Evolutionary conservation across 2,329 filamentous ascomycete species (phyloP).

Genomic region (Stenocarpella maydis): DNA sequence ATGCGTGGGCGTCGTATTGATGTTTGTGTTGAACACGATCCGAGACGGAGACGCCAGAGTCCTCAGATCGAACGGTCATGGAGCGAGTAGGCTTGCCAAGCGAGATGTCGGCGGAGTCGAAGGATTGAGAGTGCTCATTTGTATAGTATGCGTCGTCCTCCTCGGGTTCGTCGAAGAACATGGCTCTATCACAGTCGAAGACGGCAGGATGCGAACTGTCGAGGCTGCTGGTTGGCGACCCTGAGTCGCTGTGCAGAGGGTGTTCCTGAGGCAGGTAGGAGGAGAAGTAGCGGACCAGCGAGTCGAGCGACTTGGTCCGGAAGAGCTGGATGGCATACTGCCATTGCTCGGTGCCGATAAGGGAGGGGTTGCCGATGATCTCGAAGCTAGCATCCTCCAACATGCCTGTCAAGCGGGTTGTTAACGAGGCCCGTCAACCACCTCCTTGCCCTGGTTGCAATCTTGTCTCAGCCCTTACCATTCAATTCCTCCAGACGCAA

Average conservation of each 20-base stretch:
- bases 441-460: neutral
- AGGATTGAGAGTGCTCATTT: slow-evolving; percentile 51
- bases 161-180: slow-evolving; percentile 55
- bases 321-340: slow-evolving; percentile 66
- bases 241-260: slow-evolving; percentile 50
- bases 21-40: slow-evolving; percentile 47
- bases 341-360: slow-evolving; percentile 68
- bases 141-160: slow-evolving; percentile 45
- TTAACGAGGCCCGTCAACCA: slow-evolving; percentile 13
- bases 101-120: slow-evolving; percentile 41
- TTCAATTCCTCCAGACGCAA: slow-evolving; percentile 64
- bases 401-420: slow-evolving; percentile 44
- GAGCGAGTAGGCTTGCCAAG: slow-evolving; percentile 54
- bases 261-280: slow-evolving; percentile 65
- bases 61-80: slow-evolving; percentile 57
- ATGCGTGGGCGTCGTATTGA: slow-evolving; percentile 46
- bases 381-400: slow-evolving; percentile 67
- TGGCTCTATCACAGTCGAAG: slow-evolving; percentile 42
- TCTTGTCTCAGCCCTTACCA: slow-evolving; percentile 18
- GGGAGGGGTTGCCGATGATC: slow-evolving; percentile 66
- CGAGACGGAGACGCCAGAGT: slow-evolving; percentile 49
- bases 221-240: slow-evolving; percentile 48
- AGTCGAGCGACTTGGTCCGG: slow-evolving; percentile 66
- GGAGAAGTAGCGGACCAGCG: slow-evolving; percentile 66
- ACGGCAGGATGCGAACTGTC: slow-evolving; percentile 45